phyloP scores from a whole-genome alignment of 352 stramenopile species.

The Blastocystis sp. region DNA sequence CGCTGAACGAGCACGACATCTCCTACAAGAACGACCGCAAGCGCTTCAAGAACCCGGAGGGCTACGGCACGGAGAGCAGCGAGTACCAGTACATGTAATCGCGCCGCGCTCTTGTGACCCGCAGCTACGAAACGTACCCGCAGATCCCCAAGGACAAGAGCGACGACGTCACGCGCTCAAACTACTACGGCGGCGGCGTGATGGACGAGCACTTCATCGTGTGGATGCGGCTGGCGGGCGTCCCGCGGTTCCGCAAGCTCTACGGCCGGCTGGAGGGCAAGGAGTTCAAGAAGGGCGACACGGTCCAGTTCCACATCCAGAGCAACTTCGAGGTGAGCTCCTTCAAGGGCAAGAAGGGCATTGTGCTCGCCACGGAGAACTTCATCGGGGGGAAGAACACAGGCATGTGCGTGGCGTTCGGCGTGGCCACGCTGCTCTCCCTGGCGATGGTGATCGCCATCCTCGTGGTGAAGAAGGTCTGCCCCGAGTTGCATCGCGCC shows the following conservation, averaged over 20 bases:
- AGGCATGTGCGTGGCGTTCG: slow-evolving; percentile 35
- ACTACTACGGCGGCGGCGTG: slow-evolving; percentile 73
- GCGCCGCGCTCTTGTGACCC: neutral
- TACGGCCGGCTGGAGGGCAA: slow-evolving; percentile 81
- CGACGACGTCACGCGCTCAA: slow-evolving; percentile 24
- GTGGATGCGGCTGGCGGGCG: slow-evolving; percentile 84
- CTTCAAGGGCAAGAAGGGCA: slow-evolving; percentile 84
- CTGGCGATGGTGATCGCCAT: slow-evolving; percentile 20
- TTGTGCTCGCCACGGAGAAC: slow-evolving; percentile 84
- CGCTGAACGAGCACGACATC: slow-evolving; percentile 58
- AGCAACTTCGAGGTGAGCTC: slow-evolving; percentile 85
- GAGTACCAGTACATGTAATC: slow-evolving; percentile 53
- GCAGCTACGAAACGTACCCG: slow-evolving; percentile 48
- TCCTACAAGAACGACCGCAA: slow-evolving; percentile 27
- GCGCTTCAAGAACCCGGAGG: slow-evolving; percentile 9
- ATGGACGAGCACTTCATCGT: slow-evolving; percentile 87
- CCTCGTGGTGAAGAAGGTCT: neutral
- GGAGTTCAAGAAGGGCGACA: slow-evolving; percentile 77
- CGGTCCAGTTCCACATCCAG: slow-evolving; percentile 80
- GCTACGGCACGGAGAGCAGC: slow-evolving; percentile 15
- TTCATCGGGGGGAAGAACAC: slow-evolving; percentile 79
- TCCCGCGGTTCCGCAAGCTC: slow-evolving; percentile 84
- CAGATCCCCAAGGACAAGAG: slow-evolving; percentile 47
- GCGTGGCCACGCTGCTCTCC: slow-evolving; percentile 1
- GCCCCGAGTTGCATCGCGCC: slow-evolving; percentile 1